These are phyloP conservation scores for Suillus alpinus DNA, from an alignment of 768 basidiomycete genomes.

Conservation along the genomic window DNA sequence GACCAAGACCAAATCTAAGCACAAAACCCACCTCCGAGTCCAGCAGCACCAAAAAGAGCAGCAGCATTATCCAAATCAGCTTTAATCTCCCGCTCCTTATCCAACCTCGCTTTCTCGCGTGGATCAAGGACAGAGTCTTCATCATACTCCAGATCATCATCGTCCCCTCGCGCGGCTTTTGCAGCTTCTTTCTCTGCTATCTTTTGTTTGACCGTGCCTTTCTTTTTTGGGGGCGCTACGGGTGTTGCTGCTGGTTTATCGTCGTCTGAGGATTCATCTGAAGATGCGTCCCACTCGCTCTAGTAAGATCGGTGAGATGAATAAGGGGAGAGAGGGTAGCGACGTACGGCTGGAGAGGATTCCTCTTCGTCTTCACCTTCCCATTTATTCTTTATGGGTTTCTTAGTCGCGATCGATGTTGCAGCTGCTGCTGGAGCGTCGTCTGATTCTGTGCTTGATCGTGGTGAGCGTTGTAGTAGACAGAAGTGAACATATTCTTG, in stretches of 20 bases:
- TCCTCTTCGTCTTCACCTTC: constrained; percentile 91
- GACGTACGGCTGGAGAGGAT: constrained; percentile 67
- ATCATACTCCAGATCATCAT: constrained; percentile 53
- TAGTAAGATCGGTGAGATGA: constrained; percentile 28
- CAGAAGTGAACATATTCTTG: constrained; percentile 4
- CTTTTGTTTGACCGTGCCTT: constrained; percentile 88
- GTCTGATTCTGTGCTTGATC: constrained; percentile 32
- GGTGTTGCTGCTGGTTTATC: constrained; percentile 43
- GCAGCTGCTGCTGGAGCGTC: constrained; percentile 31
- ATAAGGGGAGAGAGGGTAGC: not conserved
- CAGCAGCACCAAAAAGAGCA: constrained; percentile 72
- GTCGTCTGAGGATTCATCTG: constrained; percentile 51
- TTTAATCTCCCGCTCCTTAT: constrained; percentile 80
- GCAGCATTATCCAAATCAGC: constrained; percentile 85
- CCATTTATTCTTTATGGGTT: constrained; percentile 63
- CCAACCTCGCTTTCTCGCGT: constrained; percentile 68
- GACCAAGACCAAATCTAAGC: not conserved
- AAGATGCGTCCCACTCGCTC: constrained; percentile 96
- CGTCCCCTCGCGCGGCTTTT: constrained; percentile 48
- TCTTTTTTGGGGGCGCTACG: constrained; percentile 81
- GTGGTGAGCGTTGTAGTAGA: constrained; percentile 19
- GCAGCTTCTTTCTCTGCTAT: constrained; percentile 88
- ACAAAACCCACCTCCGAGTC: constrained; percentile 53
- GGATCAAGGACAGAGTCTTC: constrained; percentile 80
- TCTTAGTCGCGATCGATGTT: constrained; percentile 17